These are phyloP conservation scores for Aphanoascus verrucosus DNA, from an alignment of 2,329 filamentous ascomycete genomes.

Conservation along the genomic window DNA sequence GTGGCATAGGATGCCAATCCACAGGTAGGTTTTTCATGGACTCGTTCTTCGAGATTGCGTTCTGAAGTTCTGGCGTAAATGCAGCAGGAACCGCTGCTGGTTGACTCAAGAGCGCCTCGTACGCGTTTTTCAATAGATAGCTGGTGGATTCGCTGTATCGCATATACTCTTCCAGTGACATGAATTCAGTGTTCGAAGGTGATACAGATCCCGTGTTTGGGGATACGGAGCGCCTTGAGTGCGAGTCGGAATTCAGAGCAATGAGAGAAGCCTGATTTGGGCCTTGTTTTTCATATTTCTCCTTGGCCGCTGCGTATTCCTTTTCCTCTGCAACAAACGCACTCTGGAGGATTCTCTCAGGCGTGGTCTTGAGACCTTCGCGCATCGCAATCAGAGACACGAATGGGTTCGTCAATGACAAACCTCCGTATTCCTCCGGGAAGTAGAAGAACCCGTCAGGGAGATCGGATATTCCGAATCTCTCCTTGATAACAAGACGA, in stretches of 20 bases:
- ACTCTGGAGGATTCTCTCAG: slow-evolving; percentile 25
- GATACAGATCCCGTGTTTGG: slow-evolving; percentile 18
- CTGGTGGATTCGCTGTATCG: slow-evolving; percentile 29
- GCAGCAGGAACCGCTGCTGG: slow-evolving; percentile 26
- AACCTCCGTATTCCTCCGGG: slow-evolving; percentile 42
- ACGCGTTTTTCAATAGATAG: slow-evolving; percentile 23
- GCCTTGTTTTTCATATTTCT: slow-evolving; percentile 24
- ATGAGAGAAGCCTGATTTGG: slow-evolving; percentile 10
- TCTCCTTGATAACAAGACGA: slow-evolving; percentile 41
- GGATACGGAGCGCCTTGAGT: not conserved
- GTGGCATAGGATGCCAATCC: slow-evolving; percentile 28
- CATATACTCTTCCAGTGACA: slow-evolving; percentile 33
- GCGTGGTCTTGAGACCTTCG: slow-evolving; percentile 31
- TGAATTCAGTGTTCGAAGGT: slow-evolving; percentile 21
- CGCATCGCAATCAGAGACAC: slow-evolving; percentile 40
- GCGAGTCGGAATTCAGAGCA: not conserved
- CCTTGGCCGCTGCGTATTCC: slow-evolving; percentile 40
- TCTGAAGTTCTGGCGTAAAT: slow-evolving; percentile 22
- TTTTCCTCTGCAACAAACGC: slow-evolving; percentile 40
- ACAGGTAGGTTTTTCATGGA: slow-evolving; percentile 12
- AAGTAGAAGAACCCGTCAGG: slow-evolving; percentile 46
- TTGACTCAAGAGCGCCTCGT: slow-evolving; percentile 23
- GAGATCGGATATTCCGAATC: slow-evolving; percentile 42
- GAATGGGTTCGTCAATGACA: slow-evolving; percentile 43
- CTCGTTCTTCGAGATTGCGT: slow-evolving; percentile 19